These are phyloP conservation scores for Musa schizocarpa DNA, from an alignment of 176 grass and related monocot genomes.

Conservation along the genomic window DNA sequence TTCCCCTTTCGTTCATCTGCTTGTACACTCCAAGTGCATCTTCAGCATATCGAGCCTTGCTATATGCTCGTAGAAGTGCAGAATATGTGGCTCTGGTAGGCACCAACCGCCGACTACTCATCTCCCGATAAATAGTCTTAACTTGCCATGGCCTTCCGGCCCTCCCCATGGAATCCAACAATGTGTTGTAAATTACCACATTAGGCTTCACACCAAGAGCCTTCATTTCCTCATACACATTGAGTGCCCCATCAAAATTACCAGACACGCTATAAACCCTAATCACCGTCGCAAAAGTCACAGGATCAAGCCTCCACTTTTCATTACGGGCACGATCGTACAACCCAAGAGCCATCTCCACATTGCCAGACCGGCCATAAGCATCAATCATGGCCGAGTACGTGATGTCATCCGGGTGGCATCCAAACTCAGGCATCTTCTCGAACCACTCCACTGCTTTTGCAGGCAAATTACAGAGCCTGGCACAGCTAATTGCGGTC, in stretches of 20 bases:
- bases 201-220: constrained; percentile 60
- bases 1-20: constrained; percentile 39
- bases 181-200: constrained; percentile 63
- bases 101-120: constrained; percentile 34
- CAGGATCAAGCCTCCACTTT: constrained; percentile 55
- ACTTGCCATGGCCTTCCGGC: constrained; percentile 86
- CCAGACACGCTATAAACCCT: constrained; percentile 40
- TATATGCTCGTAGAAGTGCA: constrained; percentile 60
- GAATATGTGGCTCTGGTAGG: constrained; percentile 52
- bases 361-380: constrained; percentile 52
- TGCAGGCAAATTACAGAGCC: constrained; percentile 39
- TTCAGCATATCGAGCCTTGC: constrained; percentile 65
- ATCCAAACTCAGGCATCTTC: constrained; percentile 65
- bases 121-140: constrained; percentile 71
- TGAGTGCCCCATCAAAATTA: constrained; percentile 73
- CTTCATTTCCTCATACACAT: constrained; percentile 96
- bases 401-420: constrained; percentile 56
- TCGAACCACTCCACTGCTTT: constrained; percentile 93
- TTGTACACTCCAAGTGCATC: constrained; percentile 61
- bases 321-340: constrained; percentile 63
- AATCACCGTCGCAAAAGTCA: constrained; percentile 60
- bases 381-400: constrained; percentile 70
- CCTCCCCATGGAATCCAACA: constrained; percentile 73
- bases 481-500: constrained; percentile 65
- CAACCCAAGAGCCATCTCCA: constrained; percentile 52